Evolutionary conservation across 2,329 filamentous ascomycete genomes (phyloP).

Genomic region (Neodidymelliopsis sp.): DNA sequence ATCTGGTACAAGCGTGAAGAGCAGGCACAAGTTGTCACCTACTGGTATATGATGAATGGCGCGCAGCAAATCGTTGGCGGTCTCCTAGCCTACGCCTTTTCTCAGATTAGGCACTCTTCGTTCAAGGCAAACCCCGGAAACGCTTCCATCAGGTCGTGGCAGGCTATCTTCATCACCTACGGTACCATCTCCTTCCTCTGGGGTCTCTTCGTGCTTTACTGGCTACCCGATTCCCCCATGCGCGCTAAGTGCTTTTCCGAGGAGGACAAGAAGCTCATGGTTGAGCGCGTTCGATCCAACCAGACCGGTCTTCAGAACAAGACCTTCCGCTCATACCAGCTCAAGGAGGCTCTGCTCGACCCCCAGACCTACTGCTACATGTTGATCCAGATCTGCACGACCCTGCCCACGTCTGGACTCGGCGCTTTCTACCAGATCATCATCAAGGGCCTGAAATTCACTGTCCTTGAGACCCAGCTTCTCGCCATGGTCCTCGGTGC

Average conservation of each 20-base stretch:
- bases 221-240: conserved; percentile 69
- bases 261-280: conserved; percentile 67
- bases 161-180: conserved; percentile 72
- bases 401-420: conserved; percentile 74
- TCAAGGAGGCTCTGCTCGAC: conserved; percentile 67
- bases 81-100: conserved; percentile 64
- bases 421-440: conserved; percentile 79
- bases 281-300: conserved; percentile 56
- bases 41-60: conserved; percentile 81
- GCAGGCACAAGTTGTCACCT: conserved; percentile 71
- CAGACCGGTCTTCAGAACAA: conserved; percentile 57
- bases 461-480: conserved; percentile 71
- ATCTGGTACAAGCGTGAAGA: conserved; percentile 78
- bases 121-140: conserved; percentile 26
- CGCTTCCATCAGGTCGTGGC: conserved; percentile 68
- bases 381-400: conserved; percentile 73
- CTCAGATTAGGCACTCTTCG: conserved; percentile 31
- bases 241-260: conserved; percentile 73
- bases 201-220: conserved; percentile 62
- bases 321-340: conserved; percentile 61
- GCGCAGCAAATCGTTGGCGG: conserved; percentile 76
- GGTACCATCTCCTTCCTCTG: conserved; percentile 69
- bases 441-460: conserved; percentile 72
- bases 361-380: conserved; percentile 66
- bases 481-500: conserved; percentile 77